These are phyloP conservation scores for Umbilicaria muhlenbergii DNA, from an alignment of 495 filamentous ascomycete species.

Conservation along the genomic window DNA sequence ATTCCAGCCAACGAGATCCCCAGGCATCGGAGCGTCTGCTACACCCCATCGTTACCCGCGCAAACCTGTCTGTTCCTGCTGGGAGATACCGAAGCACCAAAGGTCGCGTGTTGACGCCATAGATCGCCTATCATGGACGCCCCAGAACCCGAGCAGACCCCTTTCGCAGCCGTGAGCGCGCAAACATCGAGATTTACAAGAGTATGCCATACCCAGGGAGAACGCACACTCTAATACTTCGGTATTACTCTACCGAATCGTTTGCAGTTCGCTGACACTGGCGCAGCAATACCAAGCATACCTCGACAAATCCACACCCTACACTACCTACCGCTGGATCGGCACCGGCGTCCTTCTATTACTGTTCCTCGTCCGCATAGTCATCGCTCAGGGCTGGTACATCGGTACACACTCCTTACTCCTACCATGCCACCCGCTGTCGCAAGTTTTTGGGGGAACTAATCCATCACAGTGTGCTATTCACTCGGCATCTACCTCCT, in stretches of 20 bases:
- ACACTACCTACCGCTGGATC: constrained; percentile 74
- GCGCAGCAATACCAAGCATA: constrained; percentile 83
- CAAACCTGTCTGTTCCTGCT: too few relatives aligned
- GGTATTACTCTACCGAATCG: neutral
- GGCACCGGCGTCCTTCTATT: constrained; percentile 58
- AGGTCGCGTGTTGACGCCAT: constrained; percentile 4
- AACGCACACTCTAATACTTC: neutral
- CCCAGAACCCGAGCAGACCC: constrained; percentile 64
- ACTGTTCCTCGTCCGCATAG: constrained; percentile 74
- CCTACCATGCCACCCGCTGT: neutral
- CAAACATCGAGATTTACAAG: constrained; percentile 60
- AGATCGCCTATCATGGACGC: constrained; percentile 47
- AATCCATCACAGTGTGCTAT: constrained; percentile 58
- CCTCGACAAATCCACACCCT: constrained; percentile 84
- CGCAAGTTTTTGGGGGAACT: neutral
- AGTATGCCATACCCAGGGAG: constrained; percentile 31
- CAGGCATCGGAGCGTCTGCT: too few relatives aligned
- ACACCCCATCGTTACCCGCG: too few relatives aligned
- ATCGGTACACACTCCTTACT: constrained; percentile 49
- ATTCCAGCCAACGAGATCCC: too few relatives aligned
- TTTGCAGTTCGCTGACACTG: constrained; percentile 10
- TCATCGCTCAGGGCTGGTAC: constrained; percentile 93
- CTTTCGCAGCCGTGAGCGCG: constrained; percentile 69
- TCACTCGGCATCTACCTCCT: constrained; percentile 97
- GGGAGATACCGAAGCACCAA: too few relatives aligned